phyloP scores from a whole-genome alignment of 2,329 filamentous ascomycete genomes.

The Apiospora saccharicola region DNA sequence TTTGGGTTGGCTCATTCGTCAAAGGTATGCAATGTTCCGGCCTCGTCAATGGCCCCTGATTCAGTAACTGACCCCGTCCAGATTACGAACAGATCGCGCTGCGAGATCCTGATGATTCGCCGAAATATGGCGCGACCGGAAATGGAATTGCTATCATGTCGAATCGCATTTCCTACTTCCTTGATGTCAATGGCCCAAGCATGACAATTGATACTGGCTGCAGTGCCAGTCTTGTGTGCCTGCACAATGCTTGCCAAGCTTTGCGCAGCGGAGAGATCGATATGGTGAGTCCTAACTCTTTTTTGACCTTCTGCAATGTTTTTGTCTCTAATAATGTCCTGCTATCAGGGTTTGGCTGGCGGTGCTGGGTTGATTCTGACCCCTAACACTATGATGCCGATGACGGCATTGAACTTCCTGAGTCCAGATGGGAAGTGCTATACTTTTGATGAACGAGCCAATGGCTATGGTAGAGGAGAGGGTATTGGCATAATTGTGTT shows the following conservation, averaged over 20 bases:
- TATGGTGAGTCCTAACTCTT: conserved; percentile 30
- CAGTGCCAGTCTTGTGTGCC: conserved; percentile 51
- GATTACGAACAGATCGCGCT: conserved; percentile 42
- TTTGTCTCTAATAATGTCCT: conserved; percentile 32
- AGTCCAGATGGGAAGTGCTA: conserved; percentile 59
- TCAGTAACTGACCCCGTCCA: conserved; percentile 27
- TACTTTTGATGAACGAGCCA: conserved; percentile 64
- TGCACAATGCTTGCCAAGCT: conserved; percentile 50
- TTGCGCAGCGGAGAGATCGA: conserved; percentile 44
- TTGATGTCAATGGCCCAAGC: conserved; percentile 49
- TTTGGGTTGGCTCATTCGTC: conserved; percentile 38
- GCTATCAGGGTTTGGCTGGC: conserved; percentile 52
- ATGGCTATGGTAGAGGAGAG: conserved; percentile 71
- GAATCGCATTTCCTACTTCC: conserved; percentile 51
- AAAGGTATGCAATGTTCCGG: conserved; percentile 31
- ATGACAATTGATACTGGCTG: conserved; percentile 56
- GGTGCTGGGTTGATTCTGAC: conserved; percentile 62
- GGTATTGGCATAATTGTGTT: conserved; percentile 66
- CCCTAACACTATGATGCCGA: conserved; percentile 63
- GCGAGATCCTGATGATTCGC: conserved; percentile 37
- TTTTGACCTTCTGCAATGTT: not conserved
- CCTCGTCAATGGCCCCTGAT: not conserved
- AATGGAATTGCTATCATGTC: conserved; percentile 45
- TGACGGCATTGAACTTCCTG: conserved; percentile 62
- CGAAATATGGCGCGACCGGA: conserved; percentile 44